These are phyloP conservation scores for Russula compacta DNA, from an alignment of 768 basidiomycete species.

Conservation along the genomic window DNA sequence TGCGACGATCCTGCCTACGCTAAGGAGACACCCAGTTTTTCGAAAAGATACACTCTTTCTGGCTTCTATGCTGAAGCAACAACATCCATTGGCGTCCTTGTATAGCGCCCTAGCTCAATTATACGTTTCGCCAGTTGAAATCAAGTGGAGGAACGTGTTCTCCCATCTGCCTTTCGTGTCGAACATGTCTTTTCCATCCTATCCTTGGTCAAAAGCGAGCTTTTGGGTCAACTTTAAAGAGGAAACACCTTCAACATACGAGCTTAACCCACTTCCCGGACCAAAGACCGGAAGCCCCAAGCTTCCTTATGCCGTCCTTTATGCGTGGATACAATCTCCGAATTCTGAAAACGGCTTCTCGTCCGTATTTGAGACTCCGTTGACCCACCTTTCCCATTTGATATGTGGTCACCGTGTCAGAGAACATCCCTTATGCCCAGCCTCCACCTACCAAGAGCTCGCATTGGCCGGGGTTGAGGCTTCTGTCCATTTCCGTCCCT, in stretches of 20 bases:
- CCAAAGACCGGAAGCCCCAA: slow-evolving; percentile 3
- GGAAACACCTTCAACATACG: not conserved
- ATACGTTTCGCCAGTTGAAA: slow-evolving; percentile 32
- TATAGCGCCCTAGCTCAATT: slow-evolving; percentile 39
- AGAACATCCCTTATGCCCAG: slow-evolving; percentile 45
- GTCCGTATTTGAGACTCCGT: slow-evolving; percentile 48
- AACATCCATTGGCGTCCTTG: slow-evolving; percentile 38
- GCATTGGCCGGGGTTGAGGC: slow-evolving; percentile 39
- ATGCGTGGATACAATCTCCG: slow-evolving; percentile 28
- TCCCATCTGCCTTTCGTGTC: slow-evolving; percentile 31
- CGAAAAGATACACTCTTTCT: slow-evolving; percentile 33
- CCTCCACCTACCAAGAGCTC: slow-evolving; percentile 55
- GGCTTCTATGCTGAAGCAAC: slow-evolving; percentile 40
- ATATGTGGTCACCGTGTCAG: slow-evolving; percentile 52
- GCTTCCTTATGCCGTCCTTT: slow-evolving; percentile 30
- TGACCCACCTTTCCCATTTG: slow-evolving; percentile 33
- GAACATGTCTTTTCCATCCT: slow-evolving; percentile 49
- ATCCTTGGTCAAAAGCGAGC: slow-evolving; percentile 47
- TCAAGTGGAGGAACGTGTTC: slow-evolving; percentile 53
- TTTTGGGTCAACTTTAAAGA: slow-evolving; percentile 50
- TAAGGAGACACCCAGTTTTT: slow-evolving; percentile 35
- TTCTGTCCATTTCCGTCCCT: slow-evolving; percentile 26
- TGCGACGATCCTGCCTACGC: slow-evolving; percentile 45
- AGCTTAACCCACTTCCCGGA: not conserved
- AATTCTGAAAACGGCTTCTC: slow-evolving; percentile 24